These are phyloP conservation scores for Trifolium pratense DNA, from an alignment of 306 rosid genomes.

Conservation along the genomic window DNA sequence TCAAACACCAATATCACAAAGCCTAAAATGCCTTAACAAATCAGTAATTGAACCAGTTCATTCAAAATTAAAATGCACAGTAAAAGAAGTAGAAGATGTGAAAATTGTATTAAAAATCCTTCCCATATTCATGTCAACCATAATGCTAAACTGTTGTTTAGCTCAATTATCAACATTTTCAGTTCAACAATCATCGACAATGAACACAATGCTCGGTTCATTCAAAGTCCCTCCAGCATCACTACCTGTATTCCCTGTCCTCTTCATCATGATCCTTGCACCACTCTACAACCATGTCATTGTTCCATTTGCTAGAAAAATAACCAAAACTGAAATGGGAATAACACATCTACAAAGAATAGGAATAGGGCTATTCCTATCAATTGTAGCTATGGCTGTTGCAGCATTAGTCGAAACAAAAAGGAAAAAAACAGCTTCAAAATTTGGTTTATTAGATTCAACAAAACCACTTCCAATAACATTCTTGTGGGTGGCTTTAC, in stretches of 20 bases:
- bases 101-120: slow-evolving; percentile 60
- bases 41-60: slow-evolving; percentile 54
- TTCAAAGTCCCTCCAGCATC: slow-evolving; percentile 86
- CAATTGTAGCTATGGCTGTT: slow-evolving; percentile 75
- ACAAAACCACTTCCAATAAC: slow-evolving; percentile 63
- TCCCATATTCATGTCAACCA: slow-evolving; percentile 73
- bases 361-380: slow-evolving; percentile 67
- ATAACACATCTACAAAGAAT: slow-evolving; percentile 69
- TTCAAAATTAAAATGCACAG: slow-evolving; percentile 57
- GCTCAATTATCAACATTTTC: slow-evolving; percentile 91
- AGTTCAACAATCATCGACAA: slow-evolving; percentile 82
- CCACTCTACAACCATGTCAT: slow-evolving; percentile 67
- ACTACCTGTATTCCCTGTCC: slow-evolving; percentile 70
- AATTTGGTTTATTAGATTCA: slow-evolving; percentile 47
- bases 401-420: slow-evolving; percentile 85
- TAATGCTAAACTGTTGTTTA: slow-evolving; percentile 79
- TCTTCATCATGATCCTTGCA: slow-evolving; percentile 74
- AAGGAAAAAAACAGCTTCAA: slow-evolving; percentile 57
- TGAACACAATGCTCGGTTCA: slow-evolving; percentile 70
- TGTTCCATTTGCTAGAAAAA: slow-evolving; percentile 60
- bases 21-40: slow-evolving; percentile 63
- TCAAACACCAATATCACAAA: slow-evolving; percentile 43
- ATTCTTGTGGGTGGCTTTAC: slow-evolving; percentile 74
- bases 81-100: slow-evolving; percentile 71
- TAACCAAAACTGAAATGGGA: slow-evolving; percentile 67